Evolutionary conservation across 495 filamentous ascomycete species (phyloP), one percentile per base, ranked within the genome.

Genomic region (Cercophora samala): DNA sequence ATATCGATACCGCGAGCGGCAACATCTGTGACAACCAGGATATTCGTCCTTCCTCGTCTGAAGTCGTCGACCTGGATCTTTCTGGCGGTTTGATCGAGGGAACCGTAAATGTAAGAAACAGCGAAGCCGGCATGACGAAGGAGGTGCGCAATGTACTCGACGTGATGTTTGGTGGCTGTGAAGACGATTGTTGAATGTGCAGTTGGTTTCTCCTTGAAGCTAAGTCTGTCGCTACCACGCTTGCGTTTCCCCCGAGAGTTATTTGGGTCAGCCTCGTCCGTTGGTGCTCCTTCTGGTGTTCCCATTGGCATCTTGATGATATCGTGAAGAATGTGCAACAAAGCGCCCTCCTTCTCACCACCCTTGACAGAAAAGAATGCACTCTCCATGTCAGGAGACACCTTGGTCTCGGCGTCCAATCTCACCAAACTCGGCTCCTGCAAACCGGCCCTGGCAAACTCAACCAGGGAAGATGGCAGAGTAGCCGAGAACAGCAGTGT

Each of bases 1-100:
- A 98, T 97, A 88, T 99, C 95, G 67, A 99, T 96, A 84, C 95
- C 95, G 81, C 95, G 85, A 13, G 95, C 95, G 15, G 96, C 95
- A 37, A 99, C 93, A 76, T 99, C 95, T 5, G 95, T 99, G 37
- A 97, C 93, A n/a, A 99, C 92, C 1, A 99, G 79, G 58, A 99
- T 93, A 70, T 95, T 91, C 0, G 95, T 90, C 60, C 89, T 80
- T 22, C 96, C 95, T 9, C 81, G 84, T 62, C 95, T 82, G 76
- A 99, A 99, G 58, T 91, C 88, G 68, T 93, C 86, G 17, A 99
- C 92, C 74, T 98, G 93, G 15, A 91, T 87, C 74, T 91, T 92
- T 71, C 95, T 88, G 21, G 95, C 95, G 11, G 90, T 92, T 70
- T 98, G 96, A 73, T 99, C 95, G 42, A 99, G 82, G 2, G 93